Evolutionary conservation across 1,284 basidiomycete species (phyloP).

Genomic region (Boletellus deceptivus): DNA sequence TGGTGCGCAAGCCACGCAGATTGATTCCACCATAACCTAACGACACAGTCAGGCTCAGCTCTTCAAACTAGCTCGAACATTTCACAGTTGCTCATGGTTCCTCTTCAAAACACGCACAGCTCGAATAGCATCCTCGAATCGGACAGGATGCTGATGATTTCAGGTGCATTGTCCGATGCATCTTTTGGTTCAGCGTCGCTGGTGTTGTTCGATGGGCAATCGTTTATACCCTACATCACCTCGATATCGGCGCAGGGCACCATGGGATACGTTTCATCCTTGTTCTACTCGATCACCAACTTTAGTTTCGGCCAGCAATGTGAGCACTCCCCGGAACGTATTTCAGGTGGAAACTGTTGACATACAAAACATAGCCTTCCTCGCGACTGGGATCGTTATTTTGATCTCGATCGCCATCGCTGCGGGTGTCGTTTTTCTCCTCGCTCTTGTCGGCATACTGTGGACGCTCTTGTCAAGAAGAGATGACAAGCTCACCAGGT

Average conservation of each 20-base stretch:
- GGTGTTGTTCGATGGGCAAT: constrained; percentile 84
- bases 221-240: constrained; percentile 82
- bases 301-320: constrained; percentile 75
- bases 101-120: constrained; percentile 72
- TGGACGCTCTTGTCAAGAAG: constrained; percentile 84
- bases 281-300: constrained; percentile 78
- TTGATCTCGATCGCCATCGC: constrained; percentile 96
- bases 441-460: constrained; percentile 85
- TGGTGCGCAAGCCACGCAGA: constrained; percentile 40
- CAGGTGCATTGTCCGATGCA: constrained; percentile 73
- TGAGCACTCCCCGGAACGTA: constrained; percentile 41
- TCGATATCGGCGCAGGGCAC: constrained; percentile 67
- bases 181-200: constrained; percentile 79
- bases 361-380: constrained; percentile 58
- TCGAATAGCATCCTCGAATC: constrained; percentile 73
- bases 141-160: constrained; percentile 90
- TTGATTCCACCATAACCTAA: not conserved
- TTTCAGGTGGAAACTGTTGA: constrained; percentile 9
- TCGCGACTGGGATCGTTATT: constrained; percentile 91
- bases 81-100: constrained; percentile 88
- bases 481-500: constrained; percentile 63
- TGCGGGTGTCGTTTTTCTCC: constrained; percentile 90
- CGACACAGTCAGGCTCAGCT: constrained; percentile 44
- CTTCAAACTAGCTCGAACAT: constrained; percentile 60
- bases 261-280: constrained; percentile 70